phyloP scores from a whole-genome alignment of 441 rosid genomes.

The Populus hybrid region DNA sequence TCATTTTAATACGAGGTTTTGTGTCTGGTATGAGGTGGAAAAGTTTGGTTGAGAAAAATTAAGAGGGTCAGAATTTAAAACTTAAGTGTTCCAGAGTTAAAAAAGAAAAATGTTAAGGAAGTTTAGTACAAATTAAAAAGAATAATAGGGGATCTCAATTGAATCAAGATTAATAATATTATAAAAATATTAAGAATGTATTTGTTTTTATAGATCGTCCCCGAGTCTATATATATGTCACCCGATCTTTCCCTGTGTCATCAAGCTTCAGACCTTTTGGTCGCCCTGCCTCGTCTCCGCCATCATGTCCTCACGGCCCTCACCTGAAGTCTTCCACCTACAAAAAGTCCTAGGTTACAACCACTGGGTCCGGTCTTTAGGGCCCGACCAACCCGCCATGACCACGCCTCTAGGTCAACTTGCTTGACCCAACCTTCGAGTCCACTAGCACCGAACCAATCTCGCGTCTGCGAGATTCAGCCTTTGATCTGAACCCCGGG shows the following conservation, averaged over 20 bases:
- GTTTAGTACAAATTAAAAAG: neutral
- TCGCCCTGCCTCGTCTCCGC: neutral
- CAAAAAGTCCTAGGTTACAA: neutral
- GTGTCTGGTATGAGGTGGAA: too few relatives aligned
- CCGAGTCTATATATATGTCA: too few relatives aligned
- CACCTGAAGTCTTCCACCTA: too few relatives aligned
- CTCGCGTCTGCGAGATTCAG: neutral
- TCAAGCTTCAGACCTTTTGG: neutral
- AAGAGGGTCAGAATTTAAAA: too few relatives aligned
- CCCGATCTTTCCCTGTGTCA: too few relatives aligned
- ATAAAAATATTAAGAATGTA: too few relatives aligned
- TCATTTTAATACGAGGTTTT: too few relatives aligned
- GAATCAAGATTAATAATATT: too few relatives aligned
- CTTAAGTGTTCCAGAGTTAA: neutral
- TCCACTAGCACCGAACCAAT: neutral
- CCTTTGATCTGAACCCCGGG: neutral
- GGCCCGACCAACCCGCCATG: neutral
- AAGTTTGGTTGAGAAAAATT: too few relatives aligned
- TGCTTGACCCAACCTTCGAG: neutral
- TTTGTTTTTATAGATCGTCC: too few relatives aligned
- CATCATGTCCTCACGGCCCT: neutral
- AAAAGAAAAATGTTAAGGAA: neutral
- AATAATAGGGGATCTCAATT: too few relatives aligned
- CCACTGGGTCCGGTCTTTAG: neutral
- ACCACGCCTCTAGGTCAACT: neutral